Evolutionary conservation across 441 rosid genomes (phyloP), one percentile per base, ranked within the genome.

Genomic region (Syzygium syzygioides): DNA sequence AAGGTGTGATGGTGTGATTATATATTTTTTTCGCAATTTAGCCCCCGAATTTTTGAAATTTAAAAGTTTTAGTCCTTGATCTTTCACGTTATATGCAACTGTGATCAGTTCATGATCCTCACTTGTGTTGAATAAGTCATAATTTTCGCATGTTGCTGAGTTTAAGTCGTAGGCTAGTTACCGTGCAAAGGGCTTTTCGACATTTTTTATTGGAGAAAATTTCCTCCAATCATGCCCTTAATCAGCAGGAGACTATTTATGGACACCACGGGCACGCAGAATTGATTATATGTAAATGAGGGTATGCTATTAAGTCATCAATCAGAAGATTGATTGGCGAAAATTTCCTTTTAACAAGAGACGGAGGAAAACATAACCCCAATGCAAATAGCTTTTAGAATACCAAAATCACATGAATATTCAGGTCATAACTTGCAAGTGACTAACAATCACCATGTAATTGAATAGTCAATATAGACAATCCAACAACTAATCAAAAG

Each of bases 361-460:
- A 32, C 9, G 45, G 25, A 7, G 25, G 11, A 34, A 23, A 68
- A 68, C 26, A 9, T 68, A 68, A 23, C 20, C 28, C 79, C 14
- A 15, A 64, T 68, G 79, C 26, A 6, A 3, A 68, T 68, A 11
- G 20, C 20, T 68, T 68, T 23, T 68, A 34, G 48, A 23, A 68
- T 19, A 19, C 26, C 10, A 34, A 68, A 68, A 34, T 34, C 48
- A 34, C 79, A 34, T 68, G 34, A 68, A 68, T 18, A 23, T 68
- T 68, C 7, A 6, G 26, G 48, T 41, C 10, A 64, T 0, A 15
- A 30, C 37, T 30, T 0, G 76, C 23, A 64, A 9, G 0, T 64
- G 0, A 30, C 23, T 64, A 30, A 64, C 23, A 64, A 0, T 64
- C 0, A 0, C 76, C 76, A 30, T 30, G 41, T 64, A 15, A 30